These are phyloP conservation scores for Cronartium quercuum DNA, from an alignment of 1,284 basidiomycete species.

Conservation along the genomic window DNA sequence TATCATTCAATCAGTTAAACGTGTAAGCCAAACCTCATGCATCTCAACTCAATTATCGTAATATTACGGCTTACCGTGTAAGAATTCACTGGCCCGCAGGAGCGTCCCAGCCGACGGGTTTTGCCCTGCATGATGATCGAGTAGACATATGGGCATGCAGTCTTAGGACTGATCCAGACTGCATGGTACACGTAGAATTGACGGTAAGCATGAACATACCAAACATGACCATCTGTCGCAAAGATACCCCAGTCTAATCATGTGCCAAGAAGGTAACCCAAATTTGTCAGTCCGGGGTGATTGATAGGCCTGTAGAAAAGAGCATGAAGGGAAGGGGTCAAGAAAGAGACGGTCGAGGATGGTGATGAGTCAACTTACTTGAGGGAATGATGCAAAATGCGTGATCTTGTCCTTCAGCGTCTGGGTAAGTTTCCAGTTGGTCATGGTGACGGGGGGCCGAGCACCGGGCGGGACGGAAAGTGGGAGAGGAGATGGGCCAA, in stretches of 20 bases:
- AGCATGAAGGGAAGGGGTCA: slow-evolving; percentile 1
- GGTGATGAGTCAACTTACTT: slow-evolving; percentile 62
- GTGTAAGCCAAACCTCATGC: not conserved
- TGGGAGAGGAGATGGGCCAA: no score
- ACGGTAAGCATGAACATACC: slow-evolving; percentile 42
- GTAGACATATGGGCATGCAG: no score
- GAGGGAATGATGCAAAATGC: slow-evolving; percentile 89
- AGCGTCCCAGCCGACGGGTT: slow-evolving; percentile 79
- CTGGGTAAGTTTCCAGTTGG: slow-evolving; percentile 40
- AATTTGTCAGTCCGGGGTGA: no score
- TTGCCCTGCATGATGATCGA: slow-evolving; percentile 56
- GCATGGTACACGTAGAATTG: no score
- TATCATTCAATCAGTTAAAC: not conserved
- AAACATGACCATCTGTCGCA: slow-evolving; percentile 84
- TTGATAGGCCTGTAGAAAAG: not conserved
- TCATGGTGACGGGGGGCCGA: slow-evolving; percentile 14
- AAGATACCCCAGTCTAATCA: slow-evolving; percentile 57
- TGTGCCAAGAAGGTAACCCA: no score
- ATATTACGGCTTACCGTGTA: slow-evolving; percentile 57
- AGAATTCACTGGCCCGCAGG: slow-evolving; percentile 75
- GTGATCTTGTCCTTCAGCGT: slow-evolving; percentile 80
- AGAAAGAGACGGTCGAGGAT: not conserved
- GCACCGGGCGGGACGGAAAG: no score
- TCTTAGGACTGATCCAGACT: no score
- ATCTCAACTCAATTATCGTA: not conserved